These are phyloP conservation scores for Xylariaceae sp. DNA, from an alignment of 2,329 filamentous ascomycete genomes.

Conservation along the genomic window DNA sequence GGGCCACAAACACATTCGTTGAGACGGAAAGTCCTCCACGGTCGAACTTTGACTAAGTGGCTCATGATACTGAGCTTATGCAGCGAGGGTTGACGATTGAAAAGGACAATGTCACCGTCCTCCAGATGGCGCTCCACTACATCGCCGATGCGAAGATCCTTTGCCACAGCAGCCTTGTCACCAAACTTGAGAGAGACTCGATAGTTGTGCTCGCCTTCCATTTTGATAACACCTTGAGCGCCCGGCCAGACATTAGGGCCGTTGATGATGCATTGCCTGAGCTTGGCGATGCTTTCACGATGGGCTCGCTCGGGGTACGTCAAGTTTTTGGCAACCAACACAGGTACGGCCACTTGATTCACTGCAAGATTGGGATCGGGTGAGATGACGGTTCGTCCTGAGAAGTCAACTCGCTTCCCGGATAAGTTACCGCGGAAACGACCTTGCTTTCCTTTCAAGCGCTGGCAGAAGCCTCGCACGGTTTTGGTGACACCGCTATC, in stretches of 20 bases:
- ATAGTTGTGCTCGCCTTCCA: constrained; percentile 52
- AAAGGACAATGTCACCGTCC: constrained; percentile 92
- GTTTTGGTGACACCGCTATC: constrained; percentile 83
- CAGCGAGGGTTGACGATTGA: constrained; percentile 95
- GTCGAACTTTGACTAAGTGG: constrained; percentile 87
- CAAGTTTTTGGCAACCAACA: constrained; percentile 90
- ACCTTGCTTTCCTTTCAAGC: constrained; percentile 94
- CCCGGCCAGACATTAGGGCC: constrained; percentile 81
- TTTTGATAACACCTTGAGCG: constrained; percentile 75
- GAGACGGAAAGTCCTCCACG: constrained; percentile 91
- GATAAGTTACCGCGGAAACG: constrained; percentile 96
- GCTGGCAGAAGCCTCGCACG: constrained; percentile 90
- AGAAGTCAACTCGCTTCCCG: constrained; percentile 98
- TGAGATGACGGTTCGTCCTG: constrained; percentile 93
- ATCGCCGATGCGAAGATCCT: constrained; percentile 75
- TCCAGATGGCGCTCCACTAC: constrained; percentile 91
- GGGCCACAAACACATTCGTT: constrained; percentile 98
- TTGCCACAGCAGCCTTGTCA: constrained; percentile 66
- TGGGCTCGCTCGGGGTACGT: constrained; percentile 92
- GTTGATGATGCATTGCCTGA: constrained; percentile 69
- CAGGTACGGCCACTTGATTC: constrained; percentile 88
- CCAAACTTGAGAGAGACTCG: constrained; percentile 74
- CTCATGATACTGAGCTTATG: constrained; percentile 99
- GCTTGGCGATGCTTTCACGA: constrained; percentile 77
- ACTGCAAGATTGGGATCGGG: constrained; percentile 93